Percentiles rank a stretch among this genome's conserved stretches.
These are phyloP conservation scores for Cladophialophora exuberans DNA, from an alignment of 2,329 filamentous ascomycete species.

Conservation along the genomic window DNA sequence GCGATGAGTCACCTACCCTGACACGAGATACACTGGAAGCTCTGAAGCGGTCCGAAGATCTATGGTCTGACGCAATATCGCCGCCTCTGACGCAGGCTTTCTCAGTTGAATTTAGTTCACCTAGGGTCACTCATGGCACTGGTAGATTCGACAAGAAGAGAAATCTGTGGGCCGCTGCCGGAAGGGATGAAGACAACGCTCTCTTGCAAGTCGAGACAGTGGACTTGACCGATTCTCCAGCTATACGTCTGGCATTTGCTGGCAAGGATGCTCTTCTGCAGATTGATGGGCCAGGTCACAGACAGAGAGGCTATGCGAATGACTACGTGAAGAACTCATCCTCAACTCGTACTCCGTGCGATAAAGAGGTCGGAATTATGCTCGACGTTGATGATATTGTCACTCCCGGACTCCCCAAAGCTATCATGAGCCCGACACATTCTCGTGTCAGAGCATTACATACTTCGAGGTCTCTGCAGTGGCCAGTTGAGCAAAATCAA, in stretches of 20 bases:
- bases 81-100: slow-evolving; percentile 17
- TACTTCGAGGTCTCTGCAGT: slow-evolving; percentile 7
- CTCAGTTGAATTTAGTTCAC: slow-evolving; percentile 32
- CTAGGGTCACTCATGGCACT: slow-evolving; percentile 39
- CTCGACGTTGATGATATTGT: slow-evolving; percentile 28
- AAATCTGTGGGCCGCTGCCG: slow-evolving; percentile 71
- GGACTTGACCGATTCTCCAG: slow-evolving; percentile 57
- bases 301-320: neutral
- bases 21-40: slow-evolving; percentile 66
- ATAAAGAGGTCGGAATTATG: slow-evolving; percentile 2
- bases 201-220: slow-evolving; percentile 66
- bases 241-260: slow-evolving; percentile 29
- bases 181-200: slow-evolving; percentile 67
- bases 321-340: neutral
- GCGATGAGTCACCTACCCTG: slow-evolving; percentile 70
- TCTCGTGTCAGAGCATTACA: slow-evolving; percentile 11
- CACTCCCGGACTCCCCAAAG: slow-evolving; percentile 5
- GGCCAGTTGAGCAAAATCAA: neutral
- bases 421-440: neutral
- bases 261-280: slow-evolving; percentile 31
- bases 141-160: slow-evolving; percentile 37
- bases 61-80: slow-evolving; percentile 26
- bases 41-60: slow-evolving; percentile 60
- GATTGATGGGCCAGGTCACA: slow-evolving; percentile 1
- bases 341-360: neutral